phyloP scores from a whole-genome alignment of 2,329 filamentous ascomycete genomes.

The Sporothrix protearum region DNA sequence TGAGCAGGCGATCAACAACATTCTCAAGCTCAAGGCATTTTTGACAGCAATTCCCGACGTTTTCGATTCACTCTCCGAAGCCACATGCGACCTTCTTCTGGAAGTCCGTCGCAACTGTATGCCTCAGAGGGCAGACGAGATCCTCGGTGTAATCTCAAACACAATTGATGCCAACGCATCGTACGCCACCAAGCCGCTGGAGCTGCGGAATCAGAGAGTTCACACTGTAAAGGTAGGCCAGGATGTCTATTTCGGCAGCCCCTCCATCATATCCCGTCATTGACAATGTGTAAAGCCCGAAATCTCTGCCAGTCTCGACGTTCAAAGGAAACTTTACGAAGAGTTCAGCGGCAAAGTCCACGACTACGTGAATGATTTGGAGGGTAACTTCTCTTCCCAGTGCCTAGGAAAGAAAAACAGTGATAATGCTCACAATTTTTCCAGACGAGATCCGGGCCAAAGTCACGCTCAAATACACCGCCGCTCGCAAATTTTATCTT shows the following conservation, averaged over 20 bases:
- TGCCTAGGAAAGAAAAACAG: too few relatives aligned
- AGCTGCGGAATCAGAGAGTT: constrained; percentile 82
- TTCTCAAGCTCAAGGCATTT: constrained; percentile 82
- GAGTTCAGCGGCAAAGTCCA: constrained; percentile 72
- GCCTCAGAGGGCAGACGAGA: constrained; percentile 56
- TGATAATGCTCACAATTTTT: constrained; percentile 44
- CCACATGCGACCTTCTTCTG: constrained; percentile 60
- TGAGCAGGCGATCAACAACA: constrained; percentile 80
- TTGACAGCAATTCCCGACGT: constrained; percentile 64
- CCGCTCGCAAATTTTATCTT: constrained; percentile 74
- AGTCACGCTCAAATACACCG: constrained; percentile 64
- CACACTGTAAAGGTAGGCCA: constrained; percentile 77
- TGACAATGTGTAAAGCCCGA: too few relatives aligned
- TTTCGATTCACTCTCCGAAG: constrained; percentile 63
- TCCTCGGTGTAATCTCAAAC: constrained; percentile 62
- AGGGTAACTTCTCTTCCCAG: constrained; percentile 45
- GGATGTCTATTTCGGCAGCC: too few relatives aligned
- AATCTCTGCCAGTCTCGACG: constrained; percentile 28
- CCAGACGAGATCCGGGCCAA: constrained; percentile 23
- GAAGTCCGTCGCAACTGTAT: constrained; percentile 68
- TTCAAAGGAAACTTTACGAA: constrained; percentile 71
- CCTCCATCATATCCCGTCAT: too few relatives aligned
- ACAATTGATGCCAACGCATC: constrained; percentile 78
- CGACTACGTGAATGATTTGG: constrained; percentile 55
- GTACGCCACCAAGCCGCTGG: constrained; percentile 74